A percentile compares a stretch with the other conserved stretches of the same genome.
Conservation (phyloP, 208 protist species). For the Acanthamoeba royreba region DNA sequence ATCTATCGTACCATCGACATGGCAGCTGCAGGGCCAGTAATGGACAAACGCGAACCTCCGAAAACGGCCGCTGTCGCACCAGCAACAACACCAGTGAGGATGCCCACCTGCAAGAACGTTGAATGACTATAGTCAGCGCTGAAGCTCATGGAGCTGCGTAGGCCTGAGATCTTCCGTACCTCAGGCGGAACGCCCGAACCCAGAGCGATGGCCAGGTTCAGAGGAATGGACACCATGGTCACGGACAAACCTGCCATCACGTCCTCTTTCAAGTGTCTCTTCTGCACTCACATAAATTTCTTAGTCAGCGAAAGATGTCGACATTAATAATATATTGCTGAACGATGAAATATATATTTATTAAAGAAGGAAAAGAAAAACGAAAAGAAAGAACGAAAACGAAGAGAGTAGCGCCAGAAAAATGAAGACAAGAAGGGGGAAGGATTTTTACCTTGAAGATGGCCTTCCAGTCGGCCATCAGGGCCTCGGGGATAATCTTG, state of each 20-base stretch:
- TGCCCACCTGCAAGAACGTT: not conserved
- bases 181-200: not conserved
- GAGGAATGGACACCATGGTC: not conserved
- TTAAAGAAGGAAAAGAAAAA: no score
- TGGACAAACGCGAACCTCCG: not conserved
- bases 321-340: no score
- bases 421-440: no score
- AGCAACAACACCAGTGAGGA: not conserved
- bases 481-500: not conserved
- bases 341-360: no score
- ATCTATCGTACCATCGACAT: conserved; percentile 1
- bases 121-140: not conserved
- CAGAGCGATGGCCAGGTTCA: not conserved
- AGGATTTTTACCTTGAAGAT: not conserved
- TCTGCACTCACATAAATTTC: no score
- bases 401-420: no score
- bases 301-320: no score
- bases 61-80: not conserved
- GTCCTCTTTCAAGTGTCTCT: no score
- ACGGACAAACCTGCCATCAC: not conserved
- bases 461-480: not conserved
- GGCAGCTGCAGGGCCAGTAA: not conserved
- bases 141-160: no score
- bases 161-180: no score
- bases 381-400: no score